phyloP scores from a whole-genome alignment of 2,329 filamentous ascomycete genomes.

The Pseudophaeomoniella oleicola region DNA sequence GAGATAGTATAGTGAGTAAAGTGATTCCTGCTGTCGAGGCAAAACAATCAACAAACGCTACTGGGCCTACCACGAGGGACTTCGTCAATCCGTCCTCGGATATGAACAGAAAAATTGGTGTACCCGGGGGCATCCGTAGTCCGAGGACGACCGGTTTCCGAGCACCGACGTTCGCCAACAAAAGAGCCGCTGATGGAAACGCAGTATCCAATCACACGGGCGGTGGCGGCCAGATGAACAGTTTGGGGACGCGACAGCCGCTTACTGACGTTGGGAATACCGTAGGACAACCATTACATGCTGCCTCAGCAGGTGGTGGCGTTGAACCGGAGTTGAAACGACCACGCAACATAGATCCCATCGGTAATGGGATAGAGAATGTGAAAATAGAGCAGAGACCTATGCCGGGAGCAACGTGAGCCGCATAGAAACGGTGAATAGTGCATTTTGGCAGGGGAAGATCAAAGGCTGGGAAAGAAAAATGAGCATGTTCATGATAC shows the following conservation, averaged over 20 bases:
- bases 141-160: not conserved
- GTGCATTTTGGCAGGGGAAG: no score
- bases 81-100: slow-evolving; percentile 1
- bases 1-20: not conserved
- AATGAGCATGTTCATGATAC: no score
- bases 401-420: not conserved
- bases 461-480: no score
- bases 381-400: not conserved
- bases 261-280: not conserved
- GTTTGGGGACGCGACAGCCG: not conserved
- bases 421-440: no score
- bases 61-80: not conserved
- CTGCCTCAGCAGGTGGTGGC: not conserved
- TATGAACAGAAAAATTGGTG: slow-evolving; percentile 1
- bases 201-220: no score
- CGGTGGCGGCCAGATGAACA: no score
- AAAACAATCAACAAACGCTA: not conserved
- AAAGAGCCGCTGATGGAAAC: not conserved
- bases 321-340: not conserved
- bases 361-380: no score
- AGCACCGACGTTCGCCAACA: not conserved
- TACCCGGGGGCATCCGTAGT: not conserved
- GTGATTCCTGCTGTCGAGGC: not conserved
- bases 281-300: not conserved
- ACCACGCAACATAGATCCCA: not conserved